Percentiles rank a stretch among this genome's conserved stretches.
Conservation (phyloP, 2,329 filamentous ascomycete species). For the Alternaria sp. region DNA sequence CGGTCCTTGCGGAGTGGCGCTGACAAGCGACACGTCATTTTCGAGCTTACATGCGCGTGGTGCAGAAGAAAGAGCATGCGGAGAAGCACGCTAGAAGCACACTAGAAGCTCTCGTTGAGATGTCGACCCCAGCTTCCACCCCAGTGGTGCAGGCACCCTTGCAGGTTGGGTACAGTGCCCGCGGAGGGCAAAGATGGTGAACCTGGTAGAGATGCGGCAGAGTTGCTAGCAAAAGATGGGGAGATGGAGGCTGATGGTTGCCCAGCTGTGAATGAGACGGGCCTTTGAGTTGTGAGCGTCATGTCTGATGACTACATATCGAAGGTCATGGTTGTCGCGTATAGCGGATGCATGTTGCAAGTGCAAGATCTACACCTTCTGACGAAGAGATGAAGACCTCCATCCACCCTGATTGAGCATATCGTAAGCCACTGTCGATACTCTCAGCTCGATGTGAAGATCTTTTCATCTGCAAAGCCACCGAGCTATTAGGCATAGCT, state of each 20-base stretch:
- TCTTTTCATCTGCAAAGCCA: neutral
- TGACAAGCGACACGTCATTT: constrained; percentile 3
- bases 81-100: constrained; percentile 30
- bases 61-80: constrained; percentile 11
- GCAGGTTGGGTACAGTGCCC: neutral
- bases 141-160: constrained; percentile 2
- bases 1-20: neutral
- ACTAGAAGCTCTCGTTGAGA: constrained; percentile 29
- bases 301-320: neutral
- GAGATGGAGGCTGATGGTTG: neutral
- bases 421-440: neutral
- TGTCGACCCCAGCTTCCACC: constrained; percentile 1
- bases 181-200: neutral
- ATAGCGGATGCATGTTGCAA: neutral
- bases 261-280: neutral
- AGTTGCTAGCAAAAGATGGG: neutral
- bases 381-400: neutral
- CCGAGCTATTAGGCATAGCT: neutral
- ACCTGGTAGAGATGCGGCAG: neutral
- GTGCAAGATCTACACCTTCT: neutral
- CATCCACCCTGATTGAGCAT: neutral
- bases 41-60: neutral
- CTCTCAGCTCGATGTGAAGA: neutral
- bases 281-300: neutral
- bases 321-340: neutral